Evolutionary conservation across 148 eudicot genomes (phyloP), one percentile per base, ranked within the genome.

Genomic region (Salicornia ramosissima): DNA sequence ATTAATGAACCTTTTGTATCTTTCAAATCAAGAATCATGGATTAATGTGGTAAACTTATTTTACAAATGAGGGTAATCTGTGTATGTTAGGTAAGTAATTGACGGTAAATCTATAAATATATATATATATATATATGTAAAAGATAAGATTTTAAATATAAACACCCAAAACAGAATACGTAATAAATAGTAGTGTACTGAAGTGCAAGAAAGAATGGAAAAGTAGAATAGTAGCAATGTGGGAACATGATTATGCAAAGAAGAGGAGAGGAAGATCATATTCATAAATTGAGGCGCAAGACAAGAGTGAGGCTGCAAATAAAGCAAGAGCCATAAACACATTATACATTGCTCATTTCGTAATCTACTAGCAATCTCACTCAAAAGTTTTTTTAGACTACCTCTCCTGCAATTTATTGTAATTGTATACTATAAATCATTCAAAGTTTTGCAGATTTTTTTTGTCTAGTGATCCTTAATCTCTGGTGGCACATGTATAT

Each of bases 271-370:
- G 19, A 18, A 64, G 68, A 42, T 64, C 8, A 10, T 9, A 39
- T 6, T 43, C 68, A 45, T 64, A 18, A 64, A 64, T 64, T 64
- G 24, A 64, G 68, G 33, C 52, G 53, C 52, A 64, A 64, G 52
- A 24, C 21, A 43, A 22, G 68, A 34, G 16, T 36, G 15, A 22
- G 68, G 52, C 29, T 36, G 15, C 2, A 46, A 46, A 46, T 14
- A 65, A 29, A 29, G 33, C 40, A 65, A 46, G 24, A 29, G 21
- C 22, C 22, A 58, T 7, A 16, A 46, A 9, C 31, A 43, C 36
- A 46, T 34, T 1, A 18, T 2, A 28, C 24, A 0, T 25, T 45
- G 53, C 21, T 25, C 14, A 29, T 15, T 0, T 30, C 55, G 39
- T 65, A 47, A 65, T 18, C 24, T 51, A 5, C 16, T 46, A 15